Base-by-base conservation (phyloP, 148 eudicot species). In the Silene conica region DNA sequence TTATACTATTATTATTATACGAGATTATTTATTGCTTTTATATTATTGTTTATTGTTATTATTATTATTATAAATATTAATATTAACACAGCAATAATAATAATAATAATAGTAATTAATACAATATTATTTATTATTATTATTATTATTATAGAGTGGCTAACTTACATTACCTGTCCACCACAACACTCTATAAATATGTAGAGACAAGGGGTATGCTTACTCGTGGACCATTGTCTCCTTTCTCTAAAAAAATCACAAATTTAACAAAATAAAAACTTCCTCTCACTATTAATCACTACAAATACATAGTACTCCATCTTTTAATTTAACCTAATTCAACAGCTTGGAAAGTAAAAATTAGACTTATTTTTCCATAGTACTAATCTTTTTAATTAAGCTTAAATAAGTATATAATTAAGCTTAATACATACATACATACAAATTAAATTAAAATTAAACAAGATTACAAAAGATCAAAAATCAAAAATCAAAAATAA, bases 151-250 rank as follows among this genome's bases (percentile, higher is more conserved):
- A 67, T 61, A 22, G 0, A 8, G 12, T 22, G 50, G 5, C 23
- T 41, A 66, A 41, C 52, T 66, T 66, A 60, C 31, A 73, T n/a
- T 73, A 31, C 4, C 8, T 18, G 12, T 72, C 54, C 20, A 65
- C 68, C 21, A 21, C 41, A 22, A 34, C 55, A 13, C 69, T 25
- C 23, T 56, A 65, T 78, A 38, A 65, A 72, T 38, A 38, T 38
- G 43, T 15, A 73, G 38, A 38, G 23, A 76, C 19, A 48, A 64
- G 64, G 71, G 65, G 43, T 12, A 62, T 38, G 43, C 43, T 58
- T 76, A 48, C 54, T 77, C 65, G 56, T 73, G 60, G 73, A 73
- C 80, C 76, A 50, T 73, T 66, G 73, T 73, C 66, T 56, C 66
- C 63, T 61, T 23, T 46, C 54, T 22, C 54, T 21, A 48, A 74